Evolutionary conservation across 2,329 filamentous ascomycete species (phyloP).

Genomic region (Byssothecium circinans): DNA sequence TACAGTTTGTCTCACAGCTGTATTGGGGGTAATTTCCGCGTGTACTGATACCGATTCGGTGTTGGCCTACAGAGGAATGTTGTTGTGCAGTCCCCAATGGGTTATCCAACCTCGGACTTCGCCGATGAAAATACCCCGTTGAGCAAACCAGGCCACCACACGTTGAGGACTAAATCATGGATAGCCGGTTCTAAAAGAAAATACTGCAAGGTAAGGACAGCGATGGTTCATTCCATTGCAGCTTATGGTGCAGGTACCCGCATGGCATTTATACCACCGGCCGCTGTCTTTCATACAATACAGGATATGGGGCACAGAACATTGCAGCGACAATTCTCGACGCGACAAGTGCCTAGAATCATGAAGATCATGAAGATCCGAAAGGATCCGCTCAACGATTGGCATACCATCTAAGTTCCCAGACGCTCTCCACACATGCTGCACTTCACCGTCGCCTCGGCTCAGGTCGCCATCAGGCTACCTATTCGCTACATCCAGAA

Average conservation of each 20-base stretch:
- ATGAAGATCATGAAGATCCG: background rate
- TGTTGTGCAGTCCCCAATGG: background rate
- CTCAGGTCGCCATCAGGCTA: background rate
- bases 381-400: background rate
- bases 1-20: background rate
- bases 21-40: conserved; percentile 1
- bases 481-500: background rate
- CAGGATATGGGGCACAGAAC: background rate
- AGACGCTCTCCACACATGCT: background rate
- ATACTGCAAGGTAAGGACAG: background rate
- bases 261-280: background rate
- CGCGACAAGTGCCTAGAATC: no score
- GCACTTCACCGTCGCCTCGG: background rate
- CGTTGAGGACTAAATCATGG: background rate
- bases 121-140: background rate
- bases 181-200: background rate
- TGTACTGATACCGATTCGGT: background rate
- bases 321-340: background rate
- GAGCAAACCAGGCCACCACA: background rate
- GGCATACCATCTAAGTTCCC: background rate
- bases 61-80: background rate
- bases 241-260: conserved; percentile 1
- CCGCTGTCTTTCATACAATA: no score
- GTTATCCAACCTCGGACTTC: background rate
- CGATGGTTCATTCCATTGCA: background rate